A percentile compares a stretch with the other conserved stretches of the same genome.
phyloP scores from a whole-genome alignment of 306 rosid genomes.

The Mimosa pudica region DNA sequence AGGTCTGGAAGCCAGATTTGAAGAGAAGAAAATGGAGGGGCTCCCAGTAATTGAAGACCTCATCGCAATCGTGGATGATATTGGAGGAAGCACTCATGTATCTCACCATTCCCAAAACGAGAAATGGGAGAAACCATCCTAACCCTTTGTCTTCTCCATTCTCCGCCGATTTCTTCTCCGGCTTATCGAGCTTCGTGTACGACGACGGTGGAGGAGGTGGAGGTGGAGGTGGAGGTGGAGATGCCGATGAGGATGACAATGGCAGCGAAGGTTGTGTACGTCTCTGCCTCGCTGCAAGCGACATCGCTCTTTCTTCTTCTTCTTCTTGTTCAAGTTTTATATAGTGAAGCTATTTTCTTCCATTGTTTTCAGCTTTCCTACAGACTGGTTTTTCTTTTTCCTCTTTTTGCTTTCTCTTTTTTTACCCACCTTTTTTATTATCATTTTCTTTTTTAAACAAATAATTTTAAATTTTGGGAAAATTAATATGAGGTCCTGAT shows the following conservation, averaged over 20 bases:
- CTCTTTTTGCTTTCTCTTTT: no score
- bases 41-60: constrained; percentile 98
- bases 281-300: constrained; percentile 62
- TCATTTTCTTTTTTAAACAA: no score
- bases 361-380: no score
- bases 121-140: constrained; percentile 65
- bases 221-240: constrained; percentile 55
- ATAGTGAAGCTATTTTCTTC: background rate
- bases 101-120: constrained; percentile 67
- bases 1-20: constrained; percentile 94
- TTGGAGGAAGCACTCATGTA: constrained; percentile 94
- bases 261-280: constrained; percentile 61
- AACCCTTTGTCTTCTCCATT: constrained; percentile 50
- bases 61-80: constrained; percentile 95
- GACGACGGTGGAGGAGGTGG: constrained; percentile 51
- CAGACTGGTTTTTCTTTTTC: no score
- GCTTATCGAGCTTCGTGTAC: constrained; percentile 70
- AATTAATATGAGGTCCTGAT: no score
- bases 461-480: no score
- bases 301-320: constrained; percentile 38
- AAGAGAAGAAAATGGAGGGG: constrained; percentile 96
- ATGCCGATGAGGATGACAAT: constrained; percentile 46
- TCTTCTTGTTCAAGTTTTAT: background rate
- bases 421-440: no score
- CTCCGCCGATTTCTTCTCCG: constrained; percentile 41